Evolutionary conservation across 208 protist genomes (phyloP), one percentile per base, ranked within the genome.

Genomic region (Lotmaria passim): DNA sequence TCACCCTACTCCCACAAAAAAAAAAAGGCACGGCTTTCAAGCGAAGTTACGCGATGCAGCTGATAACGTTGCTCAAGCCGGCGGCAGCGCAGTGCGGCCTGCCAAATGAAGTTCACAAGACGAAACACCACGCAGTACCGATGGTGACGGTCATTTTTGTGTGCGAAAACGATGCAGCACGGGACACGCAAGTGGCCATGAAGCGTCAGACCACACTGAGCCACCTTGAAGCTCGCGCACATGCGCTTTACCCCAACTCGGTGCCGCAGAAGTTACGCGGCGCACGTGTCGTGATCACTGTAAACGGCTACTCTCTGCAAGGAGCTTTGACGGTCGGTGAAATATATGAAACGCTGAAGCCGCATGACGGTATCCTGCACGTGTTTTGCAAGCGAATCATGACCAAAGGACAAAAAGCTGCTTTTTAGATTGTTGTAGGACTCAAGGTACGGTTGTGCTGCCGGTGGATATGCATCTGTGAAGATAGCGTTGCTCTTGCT

Each of bases 221-320:
- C 8, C 15, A 39, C 8, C 24, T 57, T 5, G 26, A 57, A 19
- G 26, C 8, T 12, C 51, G 12, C 51, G 51, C 26, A 17, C 51
- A 57, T 15, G 12, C 51, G 14, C 10, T 57, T 7, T 57, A 39
- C 51, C 30, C 51, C 19, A 39, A 19, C 21, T 57, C 51, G 31
- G 14, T 38, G 51, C 51, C 51, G 8, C 30, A 34, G 31, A 57
- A 57, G 51, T 23, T 57, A 31, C 51, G 51, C 17, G 26, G 51
- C 0, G 51, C 31, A 39, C 51, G 51, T 0, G 51, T 57, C 3
- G 15, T 6, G 6, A 33, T 19, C 24, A 57, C 51, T 5, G 31
- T 39, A 0, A 57, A 39, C 28, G 30, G 31, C 11, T 57, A 41
- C 31, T 6, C 19, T 7, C 31, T 39, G 31, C 51, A 57, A 7